Conservation (phyloP, 176 grass and related monocot species). For the Zoysia pacifica region DNA sequence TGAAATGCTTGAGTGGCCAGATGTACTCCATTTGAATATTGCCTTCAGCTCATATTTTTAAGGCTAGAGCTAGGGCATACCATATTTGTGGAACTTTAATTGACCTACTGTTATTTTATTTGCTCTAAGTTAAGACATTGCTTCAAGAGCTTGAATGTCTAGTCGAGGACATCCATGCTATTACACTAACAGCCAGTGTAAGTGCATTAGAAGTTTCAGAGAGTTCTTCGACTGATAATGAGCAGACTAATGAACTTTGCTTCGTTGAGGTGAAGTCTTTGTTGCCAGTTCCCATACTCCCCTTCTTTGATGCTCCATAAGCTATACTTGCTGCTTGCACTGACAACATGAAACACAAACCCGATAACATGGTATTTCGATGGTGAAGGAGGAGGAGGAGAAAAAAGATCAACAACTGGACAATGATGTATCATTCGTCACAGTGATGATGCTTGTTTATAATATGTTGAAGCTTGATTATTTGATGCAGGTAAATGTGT, state of each 20-base stretch:
- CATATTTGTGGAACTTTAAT: conserved; percentile 21
- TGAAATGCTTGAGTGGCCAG: not conserved
- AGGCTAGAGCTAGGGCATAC: not conserved
- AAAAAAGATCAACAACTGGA: conserved; percentile 33
- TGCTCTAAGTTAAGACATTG: conserved; percentile 47
- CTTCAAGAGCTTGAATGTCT: conserved; percentile 55
- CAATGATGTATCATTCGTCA: conserved; percentile 29
- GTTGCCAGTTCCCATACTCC: not conserved
- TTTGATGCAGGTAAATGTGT: conserved; percentile 53
- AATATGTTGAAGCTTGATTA: conserved; percentile 78
- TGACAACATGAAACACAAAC: not conserved
- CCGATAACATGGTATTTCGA: conserved; percentile 4
- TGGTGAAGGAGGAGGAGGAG: conserved; percentile 39
- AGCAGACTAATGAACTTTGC: not conserved
- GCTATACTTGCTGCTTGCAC: not conserved
- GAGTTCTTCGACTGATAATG: not conserved
- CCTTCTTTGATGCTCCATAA: not conserved
- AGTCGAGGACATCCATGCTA: conserved; percentile 40
- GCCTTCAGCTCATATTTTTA: not conserved
- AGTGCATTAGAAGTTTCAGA: not conserved
- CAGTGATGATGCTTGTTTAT: conserved; percentile 39
- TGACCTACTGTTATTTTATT: conserved; percentile 12
- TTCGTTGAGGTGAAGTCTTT: conserved; percentile 25
- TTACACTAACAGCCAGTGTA: conserved; percentile 34
- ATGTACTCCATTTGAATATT: not conserved